These are phyloP conservation scores for Barbarea vulgaris DNA, from an alignment of 345 rosid genomes.

Conservation along the genomic window DNA sequence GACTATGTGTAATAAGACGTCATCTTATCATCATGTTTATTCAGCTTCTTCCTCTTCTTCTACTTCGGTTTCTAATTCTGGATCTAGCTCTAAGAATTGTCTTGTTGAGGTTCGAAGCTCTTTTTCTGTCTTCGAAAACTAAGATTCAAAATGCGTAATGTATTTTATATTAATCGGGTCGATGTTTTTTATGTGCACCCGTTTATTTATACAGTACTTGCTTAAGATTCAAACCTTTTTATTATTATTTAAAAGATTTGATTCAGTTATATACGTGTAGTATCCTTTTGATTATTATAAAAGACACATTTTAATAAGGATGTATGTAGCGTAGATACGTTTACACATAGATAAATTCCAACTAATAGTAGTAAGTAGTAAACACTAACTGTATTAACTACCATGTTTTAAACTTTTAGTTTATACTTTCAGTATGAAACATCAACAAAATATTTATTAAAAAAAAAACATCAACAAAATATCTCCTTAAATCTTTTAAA, in stretches of 20 bases:
- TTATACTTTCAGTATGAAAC: neutral
- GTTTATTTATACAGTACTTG: conserved; percentile 5
- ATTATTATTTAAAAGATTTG: conserved; percentile 24
- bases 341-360: neutral
- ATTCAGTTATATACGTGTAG: neutral
- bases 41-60: conserved; percentile 31
- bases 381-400: too few species aligned
- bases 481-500: neutral
- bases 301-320: neutral
- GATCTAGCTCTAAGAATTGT: conserved; percentile 40
- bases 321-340: neutral
- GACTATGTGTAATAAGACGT: neutral
- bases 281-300: neutral
- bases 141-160: neutral
- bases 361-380: too few species aligned
- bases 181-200: conserved; percentile 34
- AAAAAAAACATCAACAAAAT: too few species aligned
- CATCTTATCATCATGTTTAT: conserved; percentile 25
- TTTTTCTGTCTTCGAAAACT: conserved; percentile 31
- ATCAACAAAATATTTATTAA: too few species aligned
- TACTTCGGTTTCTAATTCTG: conserved; percentile 26
- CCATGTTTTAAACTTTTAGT: neutral
- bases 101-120: conserved; percentile 40
- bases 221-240: conserved; percentile 26
- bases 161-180: conserved; percentile 24